phyloP scores from a whole-genome alignment of 352 stramenopile species.

The Plasmopara halstedii region DNA sequence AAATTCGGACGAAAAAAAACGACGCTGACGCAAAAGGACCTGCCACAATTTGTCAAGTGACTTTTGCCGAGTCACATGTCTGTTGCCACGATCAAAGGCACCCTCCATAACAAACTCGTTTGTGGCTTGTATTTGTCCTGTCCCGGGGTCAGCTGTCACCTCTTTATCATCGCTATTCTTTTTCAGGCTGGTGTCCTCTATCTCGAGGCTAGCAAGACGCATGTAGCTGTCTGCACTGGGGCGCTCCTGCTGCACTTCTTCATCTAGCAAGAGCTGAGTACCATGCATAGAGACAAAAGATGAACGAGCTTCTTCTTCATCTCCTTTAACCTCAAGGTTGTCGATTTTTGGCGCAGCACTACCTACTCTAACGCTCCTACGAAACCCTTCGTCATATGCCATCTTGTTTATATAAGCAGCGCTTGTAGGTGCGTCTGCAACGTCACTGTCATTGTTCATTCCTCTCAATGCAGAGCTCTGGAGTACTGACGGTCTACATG shows the following conservation, averaged over 20 bases:
- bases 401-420: too few relatives aligned
- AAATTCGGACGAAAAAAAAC: conserved; percentile 57
- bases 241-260: conserved; percentile 28
- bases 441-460: conserved; percentile 5
- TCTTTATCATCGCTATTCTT: conserved; percentile 17
- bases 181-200: conserved; percentile 31
- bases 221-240: conserved; percentile 73
- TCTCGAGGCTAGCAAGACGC: conserved; percentile 55
- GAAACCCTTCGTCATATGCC: too few relatives aligned
- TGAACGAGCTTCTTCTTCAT: conserved; percentile 35
- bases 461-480: conserved; percentile 9
- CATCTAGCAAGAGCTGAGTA: conserved; percentile 25
- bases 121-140: not conserved
- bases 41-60: conserved; percentile 47
- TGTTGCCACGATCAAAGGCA: conserved; percentile 1
- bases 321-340: conserved; percentile 16
- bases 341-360: conserved; percentile 9
- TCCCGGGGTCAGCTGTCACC: conserved; percentile 10
- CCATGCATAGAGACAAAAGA: conserved; percentile 75
- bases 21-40: conserved; percentile 41
- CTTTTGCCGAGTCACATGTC: conserved; percentile 8
- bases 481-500: conserved; percentile 14
- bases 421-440: too few relatives aligned
- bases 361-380: too few relatives aligned
- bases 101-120: not conserved